Percentiles rank a stretch among this genome's conserved stretches.
Conservation (phyloP, 352 stramenopile species). For the Globisporangium canariense region DNA sequence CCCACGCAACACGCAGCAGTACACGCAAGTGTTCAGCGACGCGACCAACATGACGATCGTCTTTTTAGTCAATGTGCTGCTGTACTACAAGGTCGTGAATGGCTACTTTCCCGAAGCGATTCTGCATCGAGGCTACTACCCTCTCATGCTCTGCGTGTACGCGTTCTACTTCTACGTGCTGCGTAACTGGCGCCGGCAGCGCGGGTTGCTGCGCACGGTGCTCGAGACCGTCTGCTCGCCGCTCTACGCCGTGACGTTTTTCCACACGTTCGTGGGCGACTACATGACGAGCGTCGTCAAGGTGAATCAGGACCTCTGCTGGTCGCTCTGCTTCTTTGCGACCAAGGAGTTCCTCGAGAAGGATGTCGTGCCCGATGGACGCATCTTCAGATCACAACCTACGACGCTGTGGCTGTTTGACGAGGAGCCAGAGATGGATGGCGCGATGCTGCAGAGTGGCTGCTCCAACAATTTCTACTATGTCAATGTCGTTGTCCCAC, state of each 20-base stretch:
- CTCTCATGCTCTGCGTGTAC: conserved; percentile 90
- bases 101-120: conserved; percentile 81
- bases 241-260: conserved; percentile 84
- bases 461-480: conserved; percentile 81
- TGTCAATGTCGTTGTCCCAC: conserved; percentile 92
- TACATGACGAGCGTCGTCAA: conserved; percentile 86
- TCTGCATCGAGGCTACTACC: conserved; percentile 88
- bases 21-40: conserved; percentile 93
- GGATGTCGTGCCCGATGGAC: conserved; percentile 29
- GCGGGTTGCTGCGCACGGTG: conserved; percentile 86
- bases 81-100: conserved; percentile 97
- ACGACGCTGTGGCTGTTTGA: too few species aligned
- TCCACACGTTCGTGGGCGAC: conserved; percentile 89
- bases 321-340: conserved; percentile 94
- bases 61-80: conserved; percentile 92
- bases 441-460: too few species aligned
- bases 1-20: conserved; percentile 73
- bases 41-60: conserved; percentile 96
- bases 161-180: conserved; percentile 93
- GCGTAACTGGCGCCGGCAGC: conserved; percentile 76
- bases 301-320: conserved; percentile 86
- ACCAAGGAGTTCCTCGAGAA: conserved; percentile 91
- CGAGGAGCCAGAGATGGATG: too few species aligned
- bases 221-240: conserved; percentile 87
- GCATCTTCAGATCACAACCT: too few species aligned